Percentiles rank a stretch among this genome's conserved stretches.
phyloP scores from a whole-genome alignment of 805 yeast genomes.

The Lachancea waltii region DNA sequence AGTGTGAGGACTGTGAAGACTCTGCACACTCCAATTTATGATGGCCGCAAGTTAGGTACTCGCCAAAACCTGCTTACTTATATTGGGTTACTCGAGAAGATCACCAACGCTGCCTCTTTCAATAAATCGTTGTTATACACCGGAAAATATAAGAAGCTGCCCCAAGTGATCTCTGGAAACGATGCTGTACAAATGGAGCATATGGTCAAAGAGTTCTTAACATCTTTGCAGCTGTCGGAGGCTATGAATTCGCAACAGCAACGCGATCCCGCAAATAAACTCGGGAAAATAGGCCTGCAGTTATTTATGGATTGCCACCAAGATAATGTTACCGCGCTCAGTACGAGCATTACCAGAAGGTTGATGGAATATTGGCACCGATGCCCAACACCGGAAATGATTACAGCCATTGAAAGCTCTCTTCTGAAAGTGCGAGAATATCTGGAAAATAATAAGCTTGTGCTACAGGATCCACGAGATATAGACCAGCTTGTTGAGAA shows the following conservation, averaged over 20 bases:
- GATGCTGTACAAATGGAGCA: slow-evolving; percentile 17
- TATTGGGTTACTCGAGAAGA: slow-evolving; percentile 17
- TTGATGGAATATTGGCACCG: slow-evolving; percentile 17
- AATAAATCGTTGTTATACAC: slow-evolving; percentile 21
- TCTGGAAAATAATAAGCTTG: slow-evolving; percentile 14
- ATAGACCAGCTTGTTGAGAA: slow-evolving; percentile 19
- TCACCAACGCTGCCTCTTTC: slow-evolving; percentile 19
- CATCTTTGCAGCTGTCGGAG: slow-evolving; percentile 18
- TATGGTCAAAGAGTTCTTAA: slow-evolving; percentile 18
- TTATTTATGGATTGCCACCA: slow-evolving; percentile 20
- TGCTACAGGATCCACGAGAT: slow-evolving; percentile 10
- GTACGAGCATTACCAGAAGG: slow-evolving; percentile 16
- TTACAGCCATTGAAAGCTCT: slow-evolving; percentile 13
- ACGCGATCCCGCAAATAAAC: slow-evolving; percentile 11
- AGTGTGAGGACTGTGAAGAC: slow-evolving; percentile 18
- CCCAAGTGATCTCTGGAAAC: slow-evolving; percentile 19
- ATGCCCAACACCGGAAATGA: slow-evolving; percentile 15
- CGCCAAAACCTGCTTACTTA: slow-evolving; percentile 15
- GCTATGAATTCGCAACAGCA: slow-evolving; percentile 9
- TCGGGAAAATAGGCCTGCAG: slow-evolving; percentile 25
- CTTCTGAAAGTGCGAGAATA: slow-evolving; percentile 14
- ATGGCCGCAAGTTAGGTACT: slow-evolving; percentile 9
- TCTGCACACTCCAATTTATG: slow-evolving; percentile 24
- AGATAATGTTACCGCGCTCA: slow-evolving; percentile 16
- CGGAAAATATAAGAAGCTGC: slow-evolving; percentile 21